phyloP scores from a whole-genome alignment of 768 basidiomycete genomes.

The Termitomyces sp. region DNA sequence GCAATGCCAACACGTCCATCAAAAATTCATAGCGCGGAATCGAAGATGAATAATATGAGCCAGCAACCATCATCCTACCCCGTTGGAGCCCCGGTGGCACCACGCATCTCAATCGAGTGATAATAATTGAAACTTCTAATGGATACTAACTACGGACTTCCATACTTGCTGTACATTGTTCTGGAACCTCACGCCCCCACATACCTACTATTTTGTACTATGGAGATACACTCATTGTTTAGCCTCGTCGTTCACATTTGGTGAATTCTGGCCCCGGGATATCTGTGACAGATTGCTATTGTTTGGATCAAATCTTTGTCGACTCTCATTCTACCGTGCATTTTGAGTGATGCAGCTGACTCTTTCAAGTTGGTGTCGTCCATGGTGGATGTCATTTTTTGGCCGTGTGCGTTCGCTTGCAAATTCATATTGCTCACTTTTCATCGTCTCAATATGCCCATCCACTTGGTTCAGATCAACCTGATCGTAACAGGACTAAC shows the following conservation, averaged over 20 bases:
- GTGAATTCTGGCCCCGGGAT: no score
- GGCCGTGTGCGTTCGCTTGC: conserved; percentile 32
- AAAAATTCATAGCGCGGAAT: conserved; percentile 41
- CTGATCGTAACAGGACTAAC: conserved; percentile 52
- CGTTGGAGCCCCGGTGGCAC: conserved; percentile 53
- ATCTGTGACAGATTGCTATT: no score
- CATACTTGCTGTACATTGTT: neutral
- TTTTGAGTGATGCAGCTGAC: neutral
- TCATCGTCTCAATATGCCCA: neutral
- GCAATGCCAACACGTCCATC: conserved; percentile 45
- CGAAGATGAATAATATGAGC: conserved; percentile 38
- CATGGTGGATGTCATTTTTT: conserved; percentile 35
- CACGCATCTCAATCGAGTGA: conserved; percentile 79
- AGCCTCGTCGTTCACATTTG: no score
- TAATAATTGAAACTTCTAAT: neutral
- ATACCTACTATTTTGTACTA: conserved; percentile 9
- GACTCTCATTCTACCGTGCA: neutral
- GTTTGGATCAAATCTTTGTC: no score
- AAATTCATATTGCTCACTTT: neutral
- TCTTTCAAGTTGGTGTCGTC: conserved; percentile 12
- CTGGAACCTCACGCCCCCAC: neutral
- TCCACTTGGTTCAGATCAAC: conserved; percentile 46
- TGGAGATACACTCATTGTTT: neutral
- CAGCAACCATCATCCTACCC: conserved; percentile 48
- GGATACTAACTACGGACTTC: neutral